Base-by-base conservation (phyloP, 345 rosid genomes). In the Adansonia digitata region DNA sequence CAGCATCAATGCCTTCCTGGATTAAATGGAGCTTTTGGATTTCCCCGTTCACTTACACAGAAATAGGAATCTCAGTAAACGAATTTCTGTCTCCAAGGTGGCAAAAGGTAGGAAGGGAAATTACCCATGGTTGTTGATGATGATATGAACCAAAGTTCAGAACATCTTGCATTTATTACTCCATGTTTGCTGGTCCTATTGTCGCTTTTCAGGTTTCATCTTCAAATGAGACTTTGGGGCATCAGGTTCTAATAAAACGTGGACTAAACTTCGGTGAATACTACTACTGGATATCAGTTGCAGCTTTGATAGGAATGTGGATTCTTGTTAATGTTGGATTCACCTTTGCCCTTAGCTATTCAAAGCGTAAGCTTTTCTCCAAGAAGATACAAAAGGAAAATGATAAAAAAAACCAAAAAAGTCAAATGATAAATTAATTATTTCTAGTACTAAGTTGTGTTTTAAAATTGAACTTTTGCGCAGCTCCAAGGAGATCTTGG, bases 71-170 rank as follows among this genome's bases (percentile, higher is more conserved):
- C 7, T 65, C 86, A 0, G 10, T 86, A 12, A 86, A 88, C 55
- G 91, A 88, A 69, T 86, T 88, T 69, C 89, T 80, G 0, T 78
- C 86, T 42, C 89, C 84, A 14, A 77, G 88, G 73, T 88, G 89
- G 91, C 79, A 80, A 74, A 64, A 88, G 88, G 91, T 85, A 49
- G 76, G 77, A 61, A 27, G 11, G 15, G 5, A 13, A 27, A 31
- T 42, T 34, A 51, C 31, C 46, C 31, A 49, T 49, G 14, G 14
- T 55, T 55, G 15, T 55, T 22, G 24, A 55, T 55, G 42, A 39
- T 31, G 15, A 55, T 22, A 55, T 24, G 20, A 59, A 14, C 27
- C 27, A 59, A 3, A 5, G 31, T 22, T 22, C 13, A 55, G 22
- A 10, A 55, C 12, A 9, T 55, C 2, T n/a, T 22, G 29, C 1